Base-by-base conservation (phyloP, 2,329 filamentous ascomycete genomes). In the Hypoxylon sp. region DNA sequence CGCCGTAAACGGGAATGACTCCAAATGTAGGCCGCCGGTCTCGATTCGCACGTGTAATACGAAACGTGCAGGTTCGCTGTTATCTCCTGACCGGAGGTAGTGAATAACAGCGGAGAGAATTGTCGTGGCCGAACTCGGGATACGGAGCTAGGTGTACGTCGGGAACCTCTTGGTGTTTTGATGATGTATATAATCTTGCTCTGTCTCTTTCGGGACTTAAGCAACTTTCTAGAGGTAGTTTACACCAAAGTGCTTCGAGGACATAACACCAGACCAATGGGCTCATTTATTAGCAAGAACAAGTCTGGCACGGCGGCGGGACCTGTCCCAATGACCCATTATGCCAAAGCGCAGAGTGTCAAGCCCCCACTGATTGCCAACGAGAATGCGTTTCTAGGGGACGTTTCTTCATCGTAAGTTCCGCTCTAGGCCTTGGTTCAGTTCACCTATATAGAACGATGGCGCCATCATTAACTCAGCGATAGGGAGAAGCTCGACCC, bases 341-440 rank as follows among this genome's bases (percentile, higher is more conserved):
- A 84, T 77, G 75, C 83, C 55, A 83, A 88, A 74, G 88, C 88
- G 0, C 88, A 91, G 76, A 83, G 82, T 27, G 91, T 87, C 80
- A 87, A 90, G 74, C 88, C 88, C 2, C 89, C 89, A 5, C 84
- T 90, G 52, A 88, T 92, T 67, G 87, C 88, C 37, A 89, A 90
- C 73, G 87, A 91, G 68, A 92, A 92, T 74, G 89, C 89, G 31
- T 92, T 84, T 76, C 83, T 92, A 2, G 89, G 89, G 46, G 90
- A 92, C 73, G 80, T 92, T 29, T 82, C 82, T 72, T 85, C 85
- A 2, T 86, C 83, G 84, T 87, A 79, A 51, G 78, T 64, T 64
- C 13, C 11, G 24, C 31, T 35, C 21, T 24, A 21, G n/a, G 61
- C 42, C 27, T 13, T 24, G 1, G 27, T n/a, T 27, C n/a, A 44